Conservation (phyloP, 345 rosid species). For the Carallia pectinifolia region DNA sequence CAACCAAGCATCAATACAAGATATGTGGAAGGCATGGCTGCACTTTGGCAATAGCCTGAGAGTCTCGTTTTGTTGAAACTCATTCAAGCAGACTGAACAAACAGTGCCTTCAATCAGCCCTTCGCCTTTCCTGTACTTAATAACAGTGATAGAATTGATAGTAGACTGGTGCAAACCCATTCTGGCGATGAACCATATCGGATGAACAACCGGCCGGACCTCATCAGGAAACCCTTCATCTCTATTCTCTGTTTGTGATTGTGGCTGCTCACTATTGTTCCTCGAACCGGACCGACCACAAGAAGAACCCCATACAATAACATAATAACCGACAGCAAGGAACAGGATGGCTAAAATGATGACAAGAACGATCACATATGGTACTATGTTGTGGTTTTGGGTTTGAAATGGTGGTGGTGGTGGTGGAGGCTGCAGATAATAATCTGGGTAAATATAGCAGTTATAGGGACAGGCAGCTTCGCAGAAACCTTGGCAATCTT, state of each 20-base stretch:
- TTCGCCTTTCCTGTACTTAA: constrained; percentile 65
- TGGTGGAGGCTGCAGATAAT: constrained; percentile 36
- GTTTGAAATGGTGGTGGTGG: constrained; percentile 14
- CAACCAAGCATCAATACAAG: constrained; percentile 83
- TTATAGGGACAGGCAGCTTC: constrained; percentile 51
- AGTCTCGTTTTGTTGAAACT: constrained; percentile 71
- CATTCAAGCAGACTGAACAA: constrained; percentile 79
- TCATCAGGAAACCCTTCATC: constrained; percentile 47
- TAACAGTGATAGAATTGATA: constrained; percentile 63
- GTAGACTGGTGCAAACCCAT: constrained; percentile 68
- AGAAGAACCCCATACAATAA: constrained; percentile 38
- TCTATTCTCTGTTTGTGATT: constrained; percentile 7
- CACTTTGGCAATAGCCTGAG: constrained; percentile 81
- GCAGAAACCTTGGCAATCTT: constrained; percentile 44
- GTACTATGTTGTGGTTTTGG: constrained; percentile 26
- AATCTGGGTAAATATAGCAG: constrained; percentile 43
- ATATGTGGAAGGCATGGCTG: constrained; percentile 73
- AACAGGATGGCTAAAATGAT: constrained; percentile 35
- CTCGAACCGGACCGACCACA: constrained; percentile 28
- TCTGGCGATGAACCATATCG: constrained; percentile 74
- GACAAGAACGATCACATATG: constrained; percentile 36
- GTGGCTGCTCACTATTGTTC: constrained; percentile 12
- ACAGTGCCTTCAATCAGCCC: constrained; percentile 75
- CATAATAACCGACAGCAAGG: constrained; percentile 39
- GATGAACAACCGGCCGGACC: constrained; percentile 54